phyloP scores from a whole-genome alignment of 139 green algal species.

The Pseudopediastrum boryanum region DNA sequence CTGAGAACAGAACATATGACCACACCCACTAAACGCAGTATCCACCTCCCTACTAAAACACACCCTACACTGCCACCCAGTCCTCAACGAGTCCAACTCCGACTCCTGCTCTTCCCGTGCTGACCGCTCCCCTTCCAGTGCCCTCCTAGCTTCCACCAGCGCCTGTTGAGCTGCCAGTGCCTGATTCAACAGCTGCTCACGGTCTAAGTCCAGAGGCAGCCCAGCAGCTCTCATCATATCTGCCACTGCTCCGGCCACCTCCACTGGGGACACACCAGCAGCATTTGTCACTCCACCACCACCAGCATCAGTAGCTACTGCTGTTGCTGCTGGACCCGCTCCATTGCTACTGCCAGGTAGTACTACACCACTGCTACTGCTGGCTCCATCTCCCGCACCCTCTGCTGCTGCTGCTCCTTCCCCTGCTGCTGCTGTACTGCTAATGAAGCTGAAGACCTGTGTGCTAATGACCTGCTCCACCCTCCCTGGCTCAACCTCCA shows the following conservation, averaged over 20 bases:
- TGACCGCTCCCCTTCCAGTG: conserved; percentile 4
- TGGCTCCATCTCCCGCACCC: too few species aligned
- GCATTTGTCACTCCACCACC: too few species aligned
- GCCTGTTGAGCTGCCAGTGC: conserved; percentile 6
- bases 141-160: background rate
- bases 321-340: too few species aligned
- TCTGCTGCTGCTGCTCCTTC: too few species aligned
- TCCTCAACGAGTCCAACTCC: conserved; percentile 40
- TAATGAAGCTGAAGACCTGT: too few species aligned
- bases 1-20: conserved; percentile 59
- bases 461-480: too few species aligned
- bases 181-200: conserved; percentile 50
- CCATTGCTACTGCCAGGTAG: too few species aligned
- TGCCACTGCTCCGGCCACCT: conserved; percentile 60
- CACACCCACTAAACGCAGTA: conserved; percentile 57
- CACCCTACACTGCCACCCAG: conserved; percentile 62
- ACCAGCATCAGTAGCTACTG: too few species aligned
- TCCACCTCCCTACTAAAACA: conserved; percentile 65
- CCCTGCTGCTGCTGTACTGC: too few species aligned
- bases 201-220: conserved; percentile 61
- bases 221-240: conserved; percentile 71
- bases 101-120: background rate
- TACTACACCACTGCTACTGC: too few species aligned
- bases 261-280: too few species aligned
- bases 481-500: too few species aligned